These are phyloP conservation scores for Pseudofabraea citricarpa DNA, from an alignment of 2,329 filamentous ascomycete species.

Conservation along the genomic window DNA sequence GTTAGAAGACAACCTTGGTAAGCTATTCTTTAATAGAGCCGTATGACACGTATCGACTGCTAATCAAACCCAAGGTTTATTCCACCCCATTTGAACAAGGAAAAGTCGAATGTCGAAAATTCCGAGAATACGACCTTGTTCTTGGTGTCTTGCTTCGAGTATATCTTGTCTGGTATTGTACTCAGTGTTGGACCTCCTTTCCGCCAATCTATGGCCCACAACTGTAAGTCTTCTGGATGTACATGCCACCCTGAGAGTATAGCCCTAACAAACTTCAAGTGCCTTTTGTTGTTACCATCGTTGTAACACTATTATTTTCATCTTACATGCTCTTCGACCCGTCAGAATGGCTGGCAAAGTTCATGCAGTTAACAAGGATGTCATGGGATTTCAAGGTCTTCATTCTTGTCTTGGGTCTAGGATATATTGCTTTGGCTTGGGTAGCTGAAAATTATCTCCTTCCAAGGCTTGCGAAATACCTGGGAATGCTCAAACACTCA, in stretches of 20 bases:
- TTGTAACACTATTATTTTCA: constrained; percentile 61
- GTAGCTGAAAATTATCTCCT: constrained; percentile 68
- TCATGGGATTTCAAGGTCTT: constrained; percentile 67
- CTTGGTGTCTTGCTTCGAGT: constrained; percentile 87
- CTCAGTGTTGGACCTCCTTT: constrained; percentile 91
- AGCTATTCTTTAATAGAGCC: constrained; percentile 13
- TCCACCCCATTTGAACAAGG: constrained; percentile 69
- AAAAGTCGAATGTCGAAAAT: constrained; percentile 83
- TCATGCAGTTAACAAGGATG: constrained; percentile 86
- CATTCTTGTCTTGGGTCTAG: constrained; percentile 63
- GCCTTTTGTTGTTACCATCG: constrained; percentile 78
- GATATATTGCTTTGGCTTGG: constrained; percentile 67
- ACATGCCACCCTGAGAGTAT: too few relatives aligned
- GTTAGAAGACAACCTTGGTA: constrained; percentile 80
- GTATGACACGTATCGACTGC: constrained; percentile 12
- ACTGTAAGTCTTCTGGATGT: constrained; percentile 58
- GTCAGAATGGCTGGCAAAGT: constrained; percentile 57
- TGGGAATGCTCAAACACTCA: constrained; percentile 58
- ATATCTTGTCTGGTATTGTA: constrained; percentile 84
- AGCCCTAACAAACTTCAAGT: too few relatives aligned
- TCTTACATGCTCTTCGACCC: constrained; percentile 79
- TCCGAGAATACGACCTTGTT: constrained; percentile 93
- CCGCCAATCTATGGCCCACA: constrained; percentile 71
- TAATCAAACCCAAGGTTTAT: constrained; percentile 53
- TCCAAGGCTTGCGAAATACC: constrained; percentile 57